A percentile compares a stretch with the other conserved stretches of the same genome.
These are phyloP conservation scores for Huntiella decipiens DNA, from an alignment of 2,329 filamentous ascomycete species.

Conservation along the genomic window DNA sequence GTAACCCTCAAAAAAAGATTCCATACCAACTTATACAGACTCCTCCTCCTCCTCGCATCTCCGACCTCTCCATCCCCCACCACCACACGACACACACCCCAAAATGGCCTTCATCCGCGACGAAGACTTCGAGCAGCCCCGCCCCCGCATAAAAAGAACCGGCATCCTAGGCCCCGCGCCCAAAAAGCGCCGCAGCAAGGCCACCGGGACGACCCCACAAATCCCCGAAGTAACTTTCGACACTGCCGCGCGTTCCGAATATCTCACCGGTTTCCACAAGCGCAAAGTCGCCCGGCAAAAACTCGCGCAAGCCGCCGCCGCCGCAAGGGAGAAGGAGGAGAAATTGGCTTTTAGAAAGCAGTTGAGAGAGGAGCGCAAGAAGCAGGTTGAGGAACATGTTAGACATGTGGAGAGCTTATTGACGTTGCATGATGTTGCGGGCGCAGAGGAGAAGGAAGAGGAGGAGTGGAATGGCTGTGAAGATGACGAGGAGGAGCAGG, in stretches of 20 bases:
- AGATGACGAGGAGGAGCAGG: conserved; percentile 28
- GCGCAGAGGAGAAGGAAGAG: conserved; percentile 20
- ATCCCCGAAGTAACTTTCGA: conserved; percentile 80
- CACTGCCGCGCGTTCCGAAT: conserved; percentile 58
- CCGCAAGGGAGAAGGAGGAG: conserved; percentile 59
- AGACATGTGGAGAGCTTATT: conserved; percentile 54
- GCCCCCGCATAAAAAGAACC: conserved; percentile 30
- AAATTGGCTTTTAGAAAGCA: conserved; percentile 54
- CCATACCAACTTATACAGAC: neutral
- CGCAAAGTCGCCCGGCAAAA: conserved; percentile 74
- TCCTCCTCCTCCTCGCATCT: conserved; percentile 6
- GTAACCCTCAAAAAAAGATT: conserved; percentile 11
- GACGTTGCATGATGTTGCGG: conserved; percentile 36
- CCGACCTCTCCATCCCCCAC: neutral
- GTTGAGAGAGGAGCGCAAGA: conserved; percentile 64
- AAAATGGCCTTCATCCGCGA: conserved; percentile 4
- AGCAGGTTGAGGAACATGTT: conserved; percentile 67
- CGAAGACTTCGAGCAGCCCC: conserved; percentile 32
- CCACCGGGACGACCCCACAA: conserved; percentile 25
- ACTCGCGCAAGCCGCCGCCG: conserved; percentile 64
- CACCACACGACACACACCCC: conserved; percentile 4
- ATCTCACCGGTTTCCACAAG: conserved; percentile 91
- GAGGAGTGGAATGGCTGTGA: conserved; percentile 45
- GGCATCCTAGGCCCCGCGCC: conserved; percentile 33
- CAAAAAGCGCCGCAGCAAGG: conserved; percentile 44